Evolutionary conservation across 208 protist genomes (phyloP).

Genomic region (Acanthamoeba sp.): DNA sequence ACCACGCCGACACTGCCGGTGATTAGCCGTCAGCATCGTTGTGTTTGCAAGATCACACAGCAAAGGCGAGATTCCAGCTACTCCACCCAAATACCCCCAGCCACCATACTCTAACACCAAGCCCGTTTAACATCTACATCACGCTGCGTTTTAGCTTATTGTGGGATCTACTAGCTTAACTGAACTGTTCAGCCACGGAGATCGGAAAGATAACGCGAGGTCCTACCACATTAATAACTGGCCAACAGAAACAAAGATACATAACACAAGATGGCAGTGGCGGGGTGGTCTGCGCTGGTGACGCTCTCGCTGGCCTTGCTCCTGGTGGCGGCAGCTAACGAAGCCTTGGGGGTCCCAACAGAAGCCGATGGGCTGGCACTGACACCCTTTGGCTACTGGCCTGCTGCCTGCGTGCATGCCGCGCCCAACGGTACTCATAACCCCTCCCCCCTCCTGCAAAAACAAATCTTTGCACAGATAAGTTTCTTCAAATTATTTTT

Average conservation of each 20-base stretch:
- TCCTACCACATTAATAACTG: too few relatives aligned
- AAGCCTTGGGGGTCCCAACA: too few relatives aligned
- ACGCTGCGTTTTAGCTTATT: too few relatives aligned
- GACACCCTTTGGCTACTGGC: not conserved
- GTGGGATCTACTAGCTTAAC: too few relatives aligned
- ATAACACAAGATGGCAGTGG: too few relatives aligned
- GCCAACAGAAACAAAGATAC: too few relatives aligned
- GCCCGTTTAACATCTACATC: too few relatives aligned
- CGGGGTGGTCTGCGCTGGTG: not conserved
- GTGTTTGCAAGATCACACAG: not conserved
- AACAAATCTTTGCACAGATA: not conserved
- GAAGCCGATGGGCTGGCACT: not conserved
- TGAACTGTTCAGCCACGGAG: too few relatives aligned
- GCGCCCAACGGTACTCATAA: not conserved
- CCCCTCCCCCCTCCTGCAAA: not conserved
- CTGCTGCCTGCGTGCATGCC: not conserved
- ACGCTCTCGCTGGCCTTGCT: not conserved
- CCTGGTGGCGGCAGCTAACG: not conserved
- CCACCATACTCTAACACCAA: too few relatives aligned
- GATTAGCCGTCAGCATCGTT: not conserved
- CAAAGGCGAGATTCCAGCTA: slow-evolving; percentile 43
- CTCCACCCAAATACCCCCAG: slow-evolving; percentile 26
- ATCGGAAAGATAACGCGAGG: too few relatives aligned
- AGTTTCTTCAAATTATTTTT: not conserved
- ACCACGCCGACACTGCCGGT: not conserved